Conservation (phyloP, 2,329 filamentous ascomycete genomes). For the Teratosphaeria gauchensis region DNA sequence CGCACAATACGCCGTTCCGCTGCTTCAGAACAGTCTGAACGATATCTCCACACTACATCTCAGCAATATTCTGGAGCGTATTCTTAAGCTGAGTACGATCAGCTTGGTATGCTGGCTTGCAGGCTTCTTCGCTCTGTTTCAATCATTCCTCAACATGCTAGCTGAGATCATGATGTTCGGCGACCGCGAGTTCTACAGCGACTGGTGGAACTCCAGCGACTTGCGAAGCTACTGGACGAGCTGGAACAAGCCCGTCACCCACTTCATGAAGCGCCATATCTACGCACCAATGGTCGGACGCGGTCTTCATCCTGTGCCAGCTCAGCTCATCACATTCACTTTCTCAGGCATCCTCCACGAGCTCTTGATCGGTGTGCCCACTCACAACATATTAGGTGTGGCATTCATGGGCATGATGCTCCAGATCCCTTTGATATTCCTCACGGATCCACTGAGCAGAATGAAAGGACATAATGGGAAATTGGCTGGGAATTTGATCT, state of each 20-base stretch:
- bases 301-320: constrained; percentile 61
- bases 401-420: constrained; percentile 91
- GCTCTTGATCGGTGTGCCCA: constrained; percentile 83
- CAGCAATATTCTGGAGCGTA: constrained; percentile 71
- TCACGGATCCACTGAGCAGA: constrained; percentile 72
- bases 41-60: constrained; percentile 76
- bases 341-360: constrained; percentile 87
- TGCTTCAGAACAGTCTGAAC: constrained; percentile 79
- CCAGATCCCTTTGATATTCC: constrained; percentile 75
- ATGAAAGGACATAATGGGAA: constrained; percentile 66
- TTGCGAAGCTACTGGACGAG: constrained; percentile 85
- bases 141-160: constrained; percentile 81
- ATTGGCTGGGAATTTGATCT: constrained; percentile 82
- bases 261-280: constrained; percentile 91
- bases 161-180: constrained; percentile 85
- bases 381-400: constrained; percentile 63
- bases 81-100: constrained; percentile 93
- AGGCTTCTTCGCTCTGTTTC: constrained; percentile 94
- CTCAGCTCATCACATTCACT: constrained; percentile 75
- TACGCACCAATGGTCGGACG: constrained; percentile 66
- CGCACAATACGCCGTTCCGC: constrained; percentile 86
- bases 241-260: constrained; percentile 96
- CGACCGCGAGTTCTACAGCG: constrained; percentile 88
- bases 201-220: constrained; percentile 94
- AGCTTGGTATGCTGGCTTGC: constrained; percentile 94